Base-by-base conservation (phyloP, 352 stramenopile species). In the Pythium coloratum region DNA sequence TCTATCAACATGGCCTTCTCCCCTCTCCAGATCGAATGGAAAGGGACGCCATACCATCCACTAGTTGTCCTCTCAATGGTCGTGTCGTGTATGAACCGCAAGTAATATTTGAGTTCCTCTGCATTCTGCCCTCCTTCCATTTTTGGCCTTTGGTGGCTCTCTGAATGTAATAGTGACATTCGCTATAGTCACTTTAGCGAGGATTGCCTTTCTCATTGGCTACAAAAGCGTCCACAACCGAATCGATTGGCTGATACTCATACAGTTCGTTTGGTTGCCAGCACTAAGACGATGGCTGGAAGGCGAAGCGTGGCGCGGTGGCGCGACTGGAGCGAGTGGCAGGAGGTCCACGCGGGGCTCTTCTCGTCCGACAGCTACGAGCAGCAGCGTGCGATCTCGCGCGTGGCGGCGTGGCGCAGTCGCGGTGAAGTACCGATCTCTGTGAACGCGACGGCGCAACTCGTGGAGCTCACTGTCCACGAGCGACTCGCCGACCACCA, bases 311-410 rank as follows among this genome's bases (percentile, higher is more conserved):
- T 66, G 7, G 76, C 80, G 36, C 73, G 76, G 28, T 95, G 86
- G 86, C 66, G 78, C 30, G 80, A 91, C 71, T 95, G 86, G 86
- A 18, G 40, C 42, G 86, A 92, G 66, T 95, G 86, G 86, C 86
- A 92, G 66, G 59, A 79, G 9, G 83, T 92, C 55, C 77, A 87
- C 50, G 58, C 55, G 2, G 72, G 73, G 33, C 78, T 95, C 56
- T 95, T 92, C 71, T 82, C 65, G 7, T 54, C 79, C 24, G 78
- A 86, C 44, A 50, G 72, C 30, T 76, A 72, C 62, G 75, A 44
- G 16, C 81, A 84, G 54, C 81, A 91, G 66, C 79, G 76, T 30
- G 76, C 71, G 6, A 70, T 94, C 18, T 81, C 84, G 14, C 80
- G 80, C 9, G 78, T 94, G 32, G 76, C 85, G 3, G 72, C 79